These are phyloP conservation scores for Alternaria sp. DNA, from an alignment of 2,329 filamentous ascomycete genomes.

Conservation along the genomic window DNA sequence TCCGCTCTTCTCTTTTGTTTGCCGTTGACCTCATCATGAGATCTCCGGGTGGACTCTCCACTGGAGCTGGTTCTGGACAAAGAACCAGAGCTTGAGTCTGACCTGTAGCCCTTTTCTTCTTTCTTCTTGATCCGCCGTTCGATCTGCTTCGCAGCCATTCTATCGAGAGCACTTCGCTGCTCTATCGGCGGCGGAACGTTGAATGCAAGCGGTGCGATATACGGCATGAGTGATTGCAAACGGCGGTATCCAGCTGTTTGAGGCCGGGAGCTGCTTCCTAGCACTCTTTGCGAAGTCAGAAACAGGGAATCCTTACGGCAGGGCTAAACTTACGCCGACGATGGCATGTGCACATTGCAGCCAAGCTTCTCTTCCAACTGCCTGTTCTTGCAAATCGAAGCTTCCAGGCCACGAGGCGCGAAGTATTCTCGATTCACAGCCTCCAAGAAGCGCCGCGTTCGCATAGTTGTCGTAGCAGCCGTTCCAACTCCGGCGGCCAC, in stretches of 20 bases:
- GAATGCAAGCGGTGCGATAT: neutral
- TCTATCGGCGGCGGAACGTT: neutral
- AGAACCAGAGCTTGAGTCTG: neutral
- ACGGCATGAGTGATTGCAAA: neutral
- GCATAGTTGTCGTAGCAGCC: neutral
- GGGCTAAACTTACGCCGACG: neutral
- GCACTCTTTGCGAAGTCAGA: neutral
- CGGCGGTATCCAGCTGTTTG: neutral
- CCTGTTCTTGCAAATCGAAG: neutral
- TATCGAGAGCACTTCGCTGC: neutral
- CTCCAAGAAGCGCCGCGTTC: neutral
- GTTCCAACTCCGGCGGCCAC: neutral
- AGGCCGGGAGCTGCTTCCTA: neutral
- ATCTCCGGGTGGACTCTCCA: neutral
- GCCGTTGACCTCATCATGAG: neutral
- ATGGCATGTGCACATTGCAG: neutral
- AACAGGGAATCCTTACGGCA: neutral
- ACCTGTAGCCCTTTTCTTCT: neutral
- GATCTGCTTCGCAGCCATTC: neutral
- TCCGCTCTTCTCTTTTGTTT: neutral
- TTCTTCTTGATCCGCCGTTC: neutral
- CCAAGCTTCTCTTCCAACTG: neutral
- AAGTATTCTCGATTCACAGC: neutral
- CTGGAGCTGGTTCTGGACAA: neutral
- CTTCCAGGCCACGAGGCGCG: neutral